Conservation (phyloP, 2,329 filamentous ascomycete genomes). For the Volutella citrinella region DNA sequence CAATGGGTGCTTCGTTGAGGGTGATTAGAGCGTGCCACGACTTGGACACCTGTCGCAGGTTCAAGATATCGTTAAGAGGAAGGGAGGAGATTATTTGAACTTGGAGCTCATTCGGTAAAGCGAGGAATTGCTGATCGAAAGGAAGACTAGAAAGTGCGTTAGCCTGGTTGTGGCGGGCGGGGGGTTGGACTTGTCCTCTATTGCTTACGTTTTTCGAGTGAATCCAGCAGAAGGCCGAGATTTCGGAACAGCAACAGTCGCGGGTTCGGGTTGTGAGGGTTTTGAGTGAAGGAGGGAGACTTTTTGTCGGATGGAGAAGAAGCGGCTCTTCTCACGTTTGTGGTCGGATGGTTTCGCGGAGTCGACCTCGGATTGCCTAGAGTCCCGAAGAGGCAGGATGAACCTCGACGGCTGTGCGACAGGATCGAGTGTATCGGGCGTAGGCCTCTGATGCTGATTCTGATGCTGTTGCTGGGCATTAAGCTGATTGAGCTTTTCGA, state of each 20-base stretch:
- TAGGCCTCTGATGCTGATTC: slow-evolving; percentile 26
- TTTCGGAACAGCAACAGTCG: slow-evolving; percentile 9
- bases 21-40: slow-evolving; percentile 59
- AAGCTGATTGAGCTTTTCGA: slow-evolving; percentile 57
- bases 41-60: slow-evolving; percentile 55
- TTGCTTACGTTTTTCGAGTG: slow-evolving; percentile 32
- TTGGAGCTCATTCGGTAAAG: slow-evolving; percentile 60
- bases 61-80: slow-evolving; percentile 59
- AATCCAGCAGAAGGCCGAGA: slow-evolving; percentile 25
- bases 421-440: slow-evolving; percentile 17
- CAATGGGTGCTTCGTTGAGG: slow-evolving; percentile 58
- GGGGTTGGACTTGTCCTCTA: too few relatives aligned
- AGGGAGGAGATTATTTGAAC: slow-evolving; percentile 60
- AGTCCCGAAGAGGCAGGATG: slow-evolving; percentile 48
- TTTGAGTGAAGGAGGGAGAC: slow-evolving; percentile 35
- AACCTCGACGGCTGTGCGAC: slow-evolving; percentile 38
- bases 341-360: slow-evolving; percentile 27
- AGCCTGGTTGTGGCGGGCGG: too few relatives aligned
- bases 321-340: slow-evolving; percentile 41
- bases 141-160: slow-evolving; percentile 42
- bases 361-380: slow-evolving; percentile 31
- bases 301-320: slow-evolving; percentile 40
- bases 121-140: slow-evolving; percentile 56
- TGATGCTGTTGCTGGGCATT: slow-evolving; percentile 46
- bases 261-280: slow-evolving; percentile 20